These are phyloP conservation scores for Cytospora piceicola DNA, from an alignment of 2,329 filamentous ascomycete genomes.

Conservation along the genomic window DNA sequence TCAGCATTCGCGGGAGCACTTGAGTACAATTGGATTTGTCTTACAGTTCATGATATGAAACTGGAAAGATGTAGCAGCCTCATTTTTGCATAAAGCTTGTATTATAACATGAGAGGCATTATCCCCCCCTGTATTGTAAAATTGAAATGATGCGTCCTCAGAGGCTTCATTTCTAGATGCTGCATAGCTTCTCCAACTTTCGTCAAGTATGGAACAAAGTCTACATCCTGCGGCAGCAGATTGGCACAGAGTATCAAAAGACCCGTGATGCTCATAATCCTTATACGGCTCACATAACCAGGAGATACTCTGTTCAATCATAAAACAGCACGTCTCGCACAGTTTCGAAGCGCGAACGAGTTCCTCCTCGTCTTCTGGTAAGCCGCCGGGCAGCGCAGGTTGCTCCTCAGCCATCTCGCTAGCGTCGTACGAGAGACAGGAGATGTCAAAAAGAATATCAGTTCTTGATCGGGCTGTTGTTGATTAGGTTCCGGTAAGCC, in stretches of 20 bases:
- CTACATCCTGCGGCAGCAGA: background rate
- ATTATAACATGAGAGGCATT: no score
- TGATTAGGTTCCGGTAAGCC: no score
- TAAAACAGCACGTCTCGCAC: background rate
- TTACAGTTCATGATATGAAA: background rate
- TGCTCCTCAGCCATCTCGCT: background rate
- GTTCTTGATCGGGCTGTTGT: no score
- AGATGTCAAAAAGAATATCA: no score
- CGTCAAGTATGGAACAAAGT: background rate
- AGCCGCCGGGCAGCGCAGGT: background rate
- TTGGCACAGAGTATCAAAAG: background rate
- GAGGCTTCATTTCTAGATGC: background rate
- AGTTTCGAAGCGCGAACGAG: background rate
- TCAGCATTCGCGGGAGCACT: background rate
- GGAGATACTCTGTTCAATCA: no score
- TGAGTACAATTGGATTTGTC: background rate
- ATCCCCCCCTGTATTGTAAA: background rate
- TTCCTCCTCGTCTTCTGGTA: background rate
- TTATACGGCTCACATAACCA: no score
- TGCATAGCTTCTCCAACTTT: background rate
- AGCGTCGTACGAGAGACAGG: background rate
- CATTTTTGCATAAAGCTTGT: no score
- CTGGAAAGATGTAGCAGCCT: no score
- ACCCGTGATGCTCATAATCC: conserved; percentile 3
- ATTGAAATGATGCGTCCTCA: no score